Evolutionary conservation across 208 protist species (phyloP).

Genomic region (Leishmania turanica): DNA sequence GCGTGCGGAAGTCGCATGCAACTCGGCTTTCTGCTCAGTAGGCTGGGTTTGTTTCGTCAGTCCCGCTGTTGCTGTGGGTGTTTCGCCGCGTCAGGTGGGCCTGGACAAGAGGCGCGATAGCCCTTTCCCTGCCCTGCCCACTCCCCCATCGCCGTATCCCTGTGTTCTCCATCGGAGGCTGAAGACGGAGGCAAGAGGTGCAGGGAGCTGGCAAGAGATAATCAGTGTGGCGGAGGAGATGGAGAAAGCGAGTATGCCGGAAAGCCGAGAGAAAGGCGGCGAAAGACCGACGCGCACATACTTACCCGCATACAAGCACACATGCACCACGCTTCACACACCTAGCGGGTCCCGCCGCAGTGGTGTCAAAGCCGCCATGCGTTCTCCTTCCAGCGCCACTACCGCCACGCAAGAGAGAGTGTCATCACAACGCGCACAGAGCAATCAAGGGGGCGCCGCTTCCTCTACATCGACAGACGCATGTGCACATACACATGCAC

Average conservation of each 20-base stretch:
- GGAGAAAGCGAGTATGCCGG: not conserved
- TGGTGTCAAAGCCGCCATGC: not conserved
- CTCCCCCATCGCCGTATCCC: not conserved
- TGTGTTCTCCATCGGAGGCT: not conserved
- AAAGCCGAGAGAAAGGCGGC: not conserved
- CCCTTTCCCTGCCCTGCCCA: not conserved
- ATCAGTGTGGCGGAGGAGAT: not conserved
- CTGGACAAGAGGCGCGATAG: not conserved
- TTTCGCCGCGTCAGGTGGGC: not conserved
- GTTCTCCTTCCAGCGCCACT: not conserved
- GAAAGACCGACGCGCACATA: not conserved
- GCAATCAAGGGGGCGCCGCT: not conserved
- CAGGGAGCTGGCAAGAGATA: not conserved
- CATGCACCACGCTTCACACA: not conserved
- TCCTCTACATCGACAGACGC: not conserved
- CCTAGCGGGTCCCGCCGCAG: not conserved
- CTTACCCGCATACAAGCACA: not conserved
- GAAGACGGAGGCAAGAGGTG: not conserved
- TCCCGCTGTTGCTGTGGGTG: not conserved
- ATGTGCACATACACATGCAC: not conserved
- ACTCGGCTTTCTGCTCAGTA: not conserved
- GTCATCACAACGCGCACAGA: not conserved
- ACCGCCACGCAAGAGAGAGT: not conserved
- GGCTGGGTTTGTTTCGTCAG: not conserved
- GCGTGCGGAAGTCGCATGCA: not conserved